phyloP scores from a whole-genome alignment of 2,329 filamentous ascomycete genomes.

The Trichoderma atrobrunneum region DNA sequence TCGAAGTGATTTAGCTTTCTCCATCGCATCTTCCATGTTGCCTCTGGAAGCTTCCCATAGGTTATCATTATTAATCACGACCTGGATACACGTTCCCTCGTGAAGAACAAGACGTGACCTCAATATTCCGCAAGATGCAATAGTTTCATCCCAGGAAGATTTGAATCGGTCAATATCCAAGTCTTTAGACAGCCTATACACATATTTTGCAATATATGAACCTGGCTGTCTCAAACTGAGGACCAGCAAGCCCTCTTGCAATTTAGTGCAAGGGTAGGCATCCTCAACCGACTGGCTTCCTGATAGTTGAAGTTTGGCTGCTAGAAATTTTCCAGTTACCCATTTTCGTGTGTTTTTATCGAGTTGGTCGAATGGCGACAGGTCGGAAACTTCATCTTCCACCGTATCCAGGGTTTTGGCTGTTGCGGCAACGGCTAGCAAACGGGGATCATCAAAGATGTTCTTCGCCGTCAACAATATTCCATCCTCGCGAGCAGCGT shows the following conservation, averaged over 20 bases:
- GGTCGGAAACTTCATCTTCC: neutral
- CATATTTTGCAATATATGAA: slow-evolving; percentile 35
- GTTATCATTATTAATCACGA: slow-evolving; percentile 8
- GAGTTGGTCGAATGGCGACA: neutral
- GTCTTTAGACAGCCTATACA: slow-evolving; percentile 22
- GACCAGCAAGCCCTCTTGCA: slow-evolving; percentile 40
- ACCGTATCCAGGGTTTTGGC: neutral
- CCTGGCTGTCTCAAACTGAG: slow-evolving; percentile 31
- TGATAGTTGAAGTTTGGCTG: neutral
- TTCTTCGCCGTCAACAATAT: neutral
- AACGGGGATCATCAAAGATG: neutral
- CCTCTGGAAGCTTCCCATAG: neutral
- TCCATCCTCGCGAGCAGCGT: neutral
- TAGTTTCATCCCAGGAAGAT: slow-evolving; percentile 18
- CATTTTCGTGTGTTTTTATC: neutral
- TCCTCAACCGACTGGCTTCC: neutral
- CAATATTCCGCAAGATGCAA: neutral
- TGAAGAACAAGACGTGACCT: slow-evolving; percentile 16
- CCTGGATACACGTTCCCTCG: slow-evolving; percentile 4
- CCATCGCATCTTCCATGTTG: neutral
- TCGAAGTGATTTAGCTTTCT: neutral
- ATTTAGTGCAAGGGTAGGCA: slow-evolving; percentile 10
- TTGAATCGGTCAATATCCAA: slow-evolving; percentile 22
- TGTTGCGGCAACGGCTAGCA: neutral
- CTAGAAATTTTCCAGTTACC: neutral